A percentile compares a stretch with the other conserved stretches of the same genome.
phyloP scores from a whole-genome alignment of 441 rosid genomes.

The Macaranga tanarius region DNA sequence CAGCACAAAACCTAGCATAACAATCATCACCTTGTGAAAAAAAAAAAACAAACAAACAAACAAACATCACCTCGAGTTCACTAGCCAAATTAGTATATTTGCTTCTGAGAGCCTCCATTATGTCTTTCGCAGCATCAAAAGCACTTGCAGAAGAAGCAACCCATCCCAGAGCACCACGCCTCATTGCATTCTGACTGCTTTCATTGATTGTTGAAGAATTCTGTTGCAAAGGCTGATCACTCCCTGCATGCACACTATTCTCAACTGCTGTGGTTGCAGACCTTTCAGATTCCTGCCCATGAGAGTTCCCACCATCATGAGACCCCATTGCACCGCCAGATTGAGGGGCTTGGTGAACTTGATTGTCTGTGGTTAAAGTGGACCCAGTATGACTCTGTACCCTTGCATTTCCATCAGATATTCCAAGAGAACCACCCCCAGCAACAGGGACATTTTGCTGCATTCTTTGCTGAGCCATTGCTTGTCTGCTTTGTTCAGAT shows the following conservation, averaged over 20 bases:
- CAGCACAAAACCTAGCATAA: constrained; percentile 13
- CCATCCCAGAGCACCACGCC: constrained; percentile 64
- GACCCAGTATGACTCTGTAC: constrained; percentile 56
- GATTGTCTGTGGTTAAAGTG: constrained; percentile 57
- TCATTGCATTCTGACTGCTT: constrained; percentile 56
- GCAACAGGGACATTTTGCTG: constrained; percentile 66
- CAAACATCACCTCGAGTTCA: constrained; percentile 84
- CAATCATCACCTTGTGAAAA: constrained; percentile 74
- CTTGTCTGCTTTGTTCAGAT: constrained; percentile 70
- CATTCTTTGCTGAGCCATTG: constrained; percentile 88
- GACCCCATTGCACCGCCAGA: constrained; percentile 58
- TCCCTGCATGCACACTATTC: constrained; percentile 55
- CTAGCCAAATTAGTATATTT: constrained; percentile 93
- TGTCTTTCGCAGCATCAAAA: constrained; percentile 97
- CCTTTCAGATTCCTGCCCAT: constrained; percentile 83
- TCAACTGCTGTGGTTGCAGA: constrained; percentile 48
- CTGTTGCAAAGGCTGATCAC: constrained; percentile 73
- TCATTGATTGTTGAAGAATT: constrained; percentile 62
- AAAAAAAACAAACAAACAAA: too few species aligned
- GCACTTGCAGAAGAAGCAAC: constrained; percentile 85
- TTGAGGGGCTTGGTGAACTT: constrained; percentile 61
- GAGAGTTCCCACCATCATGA: constrained; percentile 73
- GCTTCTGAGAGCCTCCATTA: constrained; percentile 96
- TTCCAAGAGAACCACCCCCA: constrained; percentile 52
- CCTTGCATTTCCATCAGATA: constrained; percentile 55